Percentiles rank a stretch among this genome's conserved stretches.
Evolutionary conservation across 139 green algal genomes (phyloP).

Genomic region (Axilococcus clingmanii): DNA sequence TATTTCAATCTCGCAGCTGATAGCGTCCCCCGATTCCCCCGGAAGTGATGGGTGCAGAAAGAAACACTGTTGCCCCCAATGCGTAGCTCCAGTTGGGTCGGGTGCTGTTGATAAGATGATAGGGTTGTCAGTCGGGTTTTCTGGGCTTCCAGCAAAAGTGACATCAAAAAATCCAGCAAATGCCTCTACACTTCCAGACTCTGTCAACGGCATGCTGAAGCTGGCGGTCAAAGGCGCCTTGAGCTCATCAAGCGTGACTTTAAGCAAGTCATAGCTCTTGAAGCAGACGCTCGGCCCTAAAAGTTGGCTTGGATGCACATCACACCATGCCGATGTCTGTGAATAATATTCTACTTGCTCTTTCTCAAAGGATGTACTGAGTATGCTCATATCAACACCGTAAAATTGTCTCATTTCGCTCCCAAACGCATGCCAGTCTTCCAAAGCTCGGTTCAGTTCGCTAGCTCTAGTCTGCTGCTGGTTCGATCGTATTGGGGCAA

Average conservation of each 20-base stretch:
- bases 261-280: constrained; percentile 81
- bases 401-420: constrained; percentile 76
- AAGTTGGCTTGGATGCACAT: constrained; percentile 72
- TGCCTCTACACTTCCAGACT: constrained; percentile 60
- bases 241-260: constrained; percentile 65
- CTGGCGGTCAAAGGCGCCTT: constrained; percentile 46
- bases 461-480: constrained; percentile 2
- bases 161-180: constrained; percentile 89
- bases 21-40: constrained; percentile 35
- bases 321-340: constrained; percentile 67
- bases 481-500: constrained; percentile 69
- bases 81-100: constrained; percentile 70
- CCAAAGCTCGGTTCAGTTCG: constrained; percentile 46
- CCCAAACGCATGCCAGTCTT: constrained; percentile 74
- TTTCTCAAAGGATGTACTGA: constrained; percentile 36
- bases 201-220: constrained; percentile 43
- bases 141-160: constrained; percentile 51
- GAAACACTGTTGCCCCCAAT: constrained; percentile 93
- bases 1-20: constrained; percentile 53
- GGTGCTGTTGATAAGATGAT: constrained; percentile 77
- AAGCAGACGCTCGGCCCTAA: constrained; percentile 54
- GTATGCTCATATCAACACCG: constrained; percentile 63
- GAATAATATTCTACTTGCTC: constrained; percentile 83
- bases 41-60: constrained; percentile 64
- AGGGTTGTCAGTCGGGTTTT: constrained; percentile 52